Percentiles rank a stretch among this genome's conserved stretches.
Conservation (phyloP, 2,329 filamentous ascomycete species). For the Colletotrichum tabaci region DNA sequence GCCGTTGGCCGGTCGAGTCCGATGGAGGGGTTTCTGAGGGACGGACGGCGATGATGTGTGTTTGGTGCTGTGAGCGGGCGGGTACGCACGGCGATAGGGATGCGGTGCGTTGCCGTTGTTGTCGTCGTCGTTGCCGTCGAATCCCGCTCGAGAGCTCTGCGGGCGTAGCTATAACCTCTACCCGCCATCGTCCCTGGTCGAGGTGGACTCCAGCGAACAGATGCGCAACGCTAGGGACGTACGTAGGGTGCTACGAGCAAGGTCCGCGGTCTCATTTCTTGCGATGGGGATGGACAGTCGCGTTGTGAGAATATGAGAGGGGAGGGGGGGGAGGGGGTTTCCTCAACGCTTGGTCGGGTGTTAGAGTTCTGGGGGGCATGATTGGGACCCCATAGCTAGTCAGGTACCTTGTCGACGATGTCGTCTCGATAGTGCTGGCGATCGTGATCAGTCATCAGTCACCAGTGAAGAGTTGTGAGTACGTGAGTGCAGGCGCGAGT, state of each 20-base stretch:
- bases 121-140: neutral
- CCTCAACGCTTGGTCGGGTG: neutral
- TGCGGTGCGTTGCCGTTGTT: no score
- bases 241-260: neutral
- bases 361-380: conserved; percentile 10
- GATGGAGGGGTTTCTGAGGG: neutral
- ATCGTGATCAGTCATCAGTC: neutral
- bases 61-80: no score
- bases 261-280: neutral
- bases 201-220: no score
- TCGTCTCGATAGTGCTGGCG: neutral
- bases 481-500: no score
- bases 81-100: neutral
- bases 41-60: no score
- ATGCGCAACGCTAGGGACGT: neutral
- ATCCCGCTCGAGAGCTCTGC: neutral
- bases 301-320: neutral
- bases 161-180: no score
- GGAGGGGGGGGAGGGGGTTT: neutral
- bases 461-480: neutral
- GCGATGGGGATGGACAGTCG: neutral
- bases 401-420: neutral
- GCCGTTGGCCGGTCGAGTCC: neutral
- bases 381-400: neutral
- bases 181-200: neutral